Base-by-base conservation (phyloP, 2,329 filamentous ascomycete genomes). In the Alternaria novae-zelandiae region DNA sequence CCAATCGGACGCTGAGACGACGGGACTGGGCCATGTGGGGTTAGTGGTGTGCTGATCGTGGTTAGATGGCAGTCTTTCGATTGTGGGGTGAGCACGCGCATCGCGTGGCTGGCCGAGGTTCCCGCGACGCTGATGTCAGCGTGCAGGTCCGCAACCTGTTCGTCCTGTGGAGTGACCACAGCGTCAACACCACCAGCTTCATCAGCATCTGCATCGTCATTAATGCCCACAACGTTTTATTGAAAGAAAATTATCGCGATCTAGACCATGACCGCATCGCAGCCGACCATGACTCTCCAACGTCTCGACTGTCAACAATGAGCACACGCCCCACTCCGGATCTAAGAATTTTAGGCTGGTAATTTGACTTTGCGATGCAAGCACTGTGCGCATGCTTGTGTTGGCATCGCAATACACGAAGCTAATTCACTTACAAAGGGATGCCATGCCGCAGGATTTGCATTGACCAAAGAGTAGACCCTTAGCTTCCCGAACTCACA, bases 11-110 rank as follows among this genome's bases (percentile, higher is more conserved):
- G 32, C 30, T 54, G 57, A 59, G 50, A 55, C 49, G 55, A 57
- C 45, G 59, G 60, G 26, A 26, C 64, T 67, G 63, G 25, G 41
- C 59, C 63, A 28, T 46, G 58, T 56, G 54, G 51, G 62, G 71
- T 71, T 74, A 73, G 70, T 60, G 59, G 53, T 63, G 28, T 59
- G 21, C 59, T 54, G 54, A 59, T 61, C 54, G 32, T 54, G 64
- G 63, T 61, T 60, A 61, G 64, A 64, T 61, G 68, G 59, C 26
- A 23, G 57, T 69, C 53, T 59, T 59, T 62, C 58, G 67, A 66
- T 65, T 66, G 68, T 70, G 68, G 68, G 67, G 68, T 70, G 67
- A 70, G 62, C 53, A 25, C 10, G 50, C 23, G 51, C 23, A 49
- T 64, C 58, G 56, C 57, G 59, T 61, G 62, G 57, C 50, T 51